Conservation (phyloP, 2,329 filamentous ascomycete genomes). For the Penicillium sp. region DNA sequence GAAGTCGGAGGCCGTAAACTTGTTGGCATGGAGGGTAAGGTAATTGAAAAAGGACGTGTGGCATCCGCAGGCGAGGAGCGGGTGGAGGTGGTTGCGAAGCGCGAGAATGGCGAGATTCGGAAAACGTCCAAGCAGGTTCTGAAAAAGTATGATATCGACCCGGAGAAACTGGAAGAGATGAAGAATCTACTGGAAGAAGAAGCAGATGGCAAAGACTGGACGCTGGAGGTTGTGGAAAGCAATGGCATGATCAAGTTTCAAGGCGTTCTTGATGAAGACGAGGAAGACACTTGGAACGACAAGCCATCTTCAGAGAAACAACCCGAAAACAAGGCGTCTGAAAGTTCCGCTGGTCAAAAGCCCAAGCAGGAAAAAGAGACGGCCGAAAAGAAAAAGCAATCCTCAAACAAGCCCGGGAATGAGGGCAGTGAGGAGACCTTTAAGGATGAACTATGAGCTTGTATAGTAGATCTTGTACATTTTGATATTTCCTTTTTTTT, state of each 20-base stretch:
- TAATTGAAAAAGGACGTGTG: constrained; percentile 59
- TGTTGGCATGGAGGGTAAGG: constrained; percentile 56
- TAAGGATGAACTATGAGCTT: constrained; percentile 39
- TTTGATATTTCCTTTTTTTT: neutral
- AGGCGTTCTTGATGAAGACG: constrained; percentile 64
- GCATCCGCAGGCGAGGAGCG: constrained; percentile 52
- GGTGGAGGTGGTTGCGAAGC: constrained; percentile 52
- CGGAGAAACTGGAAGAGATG: constrained; percentile 67
- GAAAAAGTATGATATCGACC: constrained; percentile 65
- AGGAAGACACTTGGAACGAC: constrained; percentile 46
- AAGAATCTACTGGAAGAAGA: constrained; percentile 66
- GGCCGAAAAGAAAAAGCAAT: constrained; percentile 8
- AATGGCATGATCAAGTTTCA: constrained; percentile 66
- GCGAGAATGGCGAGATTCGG: constrained; percentile 62
- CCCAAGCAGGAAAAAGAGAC: constrained; percentile 17
- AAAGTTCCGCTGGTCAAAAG: constrained; percentile 26
- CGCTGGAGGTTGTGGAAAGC: constrained; percentile 73
- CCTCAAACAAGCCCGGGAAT: constrained; percentile 12
- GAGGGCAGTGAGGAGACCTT: constrained; percentile 42
- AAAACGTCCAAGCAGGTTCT: constrained; percentile 66
- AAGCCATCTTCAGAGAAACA: constrained; percentile 8
- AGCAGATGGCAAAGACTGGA: constrained; percentile 73
- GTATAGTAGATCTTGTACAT: constrained; percentile 16
- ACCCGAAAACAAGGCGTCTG: constrained; percentile 16
- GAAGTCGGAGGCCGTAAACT: constrained; percentile 58